These are phyloP conservation scores for Tuber brumale DNA, from an alignment of 495 filamentous ascomycete genomes.

Conservation along the genomic window DNA sequence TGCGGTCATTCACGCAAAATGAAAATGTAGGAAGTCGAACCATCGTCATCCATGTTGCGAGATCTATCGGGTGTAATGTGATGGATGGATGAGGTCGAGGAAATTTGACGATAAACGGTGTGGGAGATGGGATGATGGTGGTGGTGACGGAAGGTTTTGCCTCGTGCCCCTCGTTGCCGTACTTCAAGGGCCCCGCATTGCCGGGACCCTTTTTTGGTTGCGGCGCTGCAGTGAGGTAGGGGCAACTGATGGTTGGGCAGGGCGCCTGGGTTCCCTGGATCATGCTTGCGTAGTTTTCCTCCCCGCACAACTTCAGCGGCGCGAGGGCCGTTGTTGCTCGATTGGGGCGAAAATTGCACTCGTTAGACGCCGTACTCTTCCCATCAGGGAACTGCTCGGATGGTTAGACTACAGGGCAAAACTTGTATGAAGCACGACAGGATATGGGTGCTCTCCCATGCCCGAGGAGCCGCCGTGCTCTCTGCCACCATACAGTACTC, in stretches of 20 bases:
- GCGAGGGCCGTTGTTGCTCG: not conserved
- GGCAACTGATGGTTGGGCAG: not conserved
- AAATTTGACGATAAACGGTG: not conserved
- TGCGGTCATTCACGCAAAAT: not conserved
- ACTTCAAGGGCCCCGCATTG: conserved; percentile 20
- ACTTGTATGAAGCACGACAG: not conserved
- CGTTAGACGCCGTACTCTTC: not conserved
- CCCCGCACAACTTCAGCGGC: not conserved
- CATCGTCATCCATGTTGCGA: conserved; percentile 35
- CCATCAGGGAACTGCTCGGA: not conserved
- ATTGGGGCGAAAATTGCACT: not conserved
- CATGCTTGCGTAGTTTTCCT: not conserved
- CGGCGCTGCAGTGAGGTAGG: not conserved
- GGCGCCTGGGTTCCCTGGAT: not conserved
- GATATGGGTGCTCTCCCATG: not conserved
- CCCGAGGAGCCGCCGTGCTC: not conserved
- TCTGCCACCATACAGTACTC: not conserved
- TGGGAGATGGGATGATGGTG: not conserved
- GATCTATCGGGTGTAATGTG: not conserved
- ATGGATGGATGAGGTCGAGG: not conserved
- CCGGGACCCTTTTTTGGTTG: not conserved
- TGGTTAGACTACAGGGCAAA: not conserved
- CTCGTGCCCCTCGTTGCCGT: conserved; percentile 18
- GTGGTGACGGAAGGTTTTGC: not conserved
- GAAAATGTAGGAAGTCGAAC: conserved; percentile 16